Conservation (phyloP, 179 eudicot species). For the Nepenthes alata region DNA sequence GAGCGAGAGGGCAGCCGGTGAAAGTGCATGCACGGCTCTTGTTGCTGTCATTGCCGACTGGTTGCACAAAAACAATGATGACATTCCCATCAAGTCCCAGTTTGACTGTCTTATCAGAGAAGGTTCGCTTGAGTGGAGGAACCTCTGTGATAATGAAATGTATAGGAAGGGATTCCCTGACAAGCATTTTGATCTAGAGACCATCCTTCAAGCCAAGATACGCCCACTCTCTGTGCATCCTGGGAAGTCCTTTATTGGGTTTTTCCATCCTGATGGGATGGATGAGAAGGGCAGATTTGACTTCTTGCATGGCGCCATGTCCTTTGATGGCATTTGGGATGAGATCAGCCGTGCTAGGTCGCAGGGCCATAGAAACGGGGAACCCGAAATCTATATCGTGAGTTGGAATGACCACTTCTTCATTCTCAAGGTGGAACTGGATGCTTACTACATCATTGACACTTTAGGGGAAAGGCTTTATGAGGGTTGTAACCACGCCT, state of each 20-base stretch:
- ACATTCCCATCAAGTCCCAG: slow-evolving; percentile 72
- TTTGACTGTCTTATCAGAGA: slow-evolving; percentile 66
- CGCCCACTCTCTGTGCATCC: slow-evolving; percentile 55
- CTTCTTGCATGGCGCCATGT: slow-evolving; percentile 69
- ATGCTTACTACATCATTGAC: slow-evolving; percentile 71
- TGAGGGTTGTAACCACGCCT: slow-evolving; percentile 85
- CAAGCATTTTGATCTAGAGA: slow-evolving; percentile 83
- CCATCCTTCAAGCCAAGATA: slow-evolving; percentile 55
- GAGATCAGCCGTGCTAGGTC: slow-evolving; percentile 34
- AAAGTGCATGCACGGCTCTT: slow-evolving; percentile 82
- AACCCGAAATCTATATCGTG: slow-evolving; percentile 39
- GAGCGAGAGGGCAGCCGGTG: slow-evolving; percentile 83
- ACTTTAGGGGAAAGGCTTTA: slow-evolving; percentile 78
- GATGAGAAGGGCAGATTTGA: slow-evolving; percentile 45
- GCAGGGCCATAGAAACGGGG: slow-evolving; percentile 12
- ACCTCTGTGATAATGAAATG: slow-evolving; percentile 50
- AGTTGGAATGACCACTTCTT: slow-evolving; percentile 93
- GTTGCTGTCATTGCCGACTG: slow-evolving; percentile 90
- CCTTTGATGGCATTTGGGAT: slow-evolving; percentile 80
- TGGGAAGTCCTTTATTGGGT: slow-evolving; percentile 55
- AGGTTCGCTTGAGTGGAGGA: slow-evolving; percentile 85
- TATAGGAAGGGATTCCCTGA: slow-evolving; percentile 59
- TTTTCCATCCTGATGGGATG: slow-evolving; percentile 61
- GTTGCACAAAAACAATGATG: slow-evolving; percentile 51
- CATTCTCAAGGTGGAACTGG: slow-evolving; percentile 54